Evolutionary conservation across 495 filamentous ascomycete species (phyloP).

Genomic region (Schizothecium vesticola): DNA sequence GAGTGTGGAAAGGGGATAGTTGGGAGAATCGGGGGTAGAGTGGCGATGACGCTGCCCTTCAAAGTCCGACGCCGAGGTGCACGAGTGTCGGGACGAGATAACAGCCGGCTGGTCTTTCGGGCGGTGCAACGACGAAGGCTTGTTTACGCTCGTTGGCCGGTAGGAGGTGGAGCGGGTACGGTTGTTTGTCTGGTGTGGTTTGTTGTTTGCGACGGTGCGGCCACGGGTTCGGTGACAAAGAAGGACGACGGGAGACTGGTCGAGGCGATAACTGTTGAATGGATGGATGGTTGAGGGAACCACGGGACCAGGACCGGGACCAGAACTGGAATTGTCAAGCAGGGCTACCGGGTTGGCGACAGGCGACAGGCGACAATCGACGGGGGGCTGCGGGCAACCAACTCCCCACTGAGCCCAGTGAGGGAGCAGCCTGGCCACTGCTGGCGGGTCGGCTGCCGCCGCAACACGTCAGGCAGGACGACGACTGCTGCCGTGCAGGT

Average conservation of each 20-base stretch:
- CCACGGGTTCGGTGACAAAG: background rate
- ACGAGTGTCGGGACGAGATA: conserved; percentile 1
- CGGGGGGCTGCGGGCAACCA: no score
- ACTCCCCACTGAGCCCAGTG: background rate
- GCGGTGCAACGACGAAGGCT: background rate
- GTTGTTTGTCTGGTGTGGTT: background rate
- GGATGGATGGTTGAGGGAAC: conserved; percentile 14
- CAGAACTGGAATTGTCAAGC: conserved; percentile 18
- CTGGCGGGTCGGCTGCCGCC: conserved; percentile 12
- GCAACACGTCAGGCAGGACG: conserved; percentile 22
- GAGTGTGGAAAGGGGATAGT: conserved; percentile 13
- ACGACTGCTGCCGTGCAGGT: conserved; percentile 7
- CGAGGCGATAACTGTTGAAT: conserved; percentile 8
- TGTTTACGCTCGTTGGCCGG: background rate
- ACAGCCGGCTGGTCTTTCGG: background rate
- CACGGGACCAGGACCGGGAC: conserved; percentile 23
- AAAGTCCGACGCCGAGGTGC: background rate
- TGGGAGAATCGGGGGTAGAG: background rate
- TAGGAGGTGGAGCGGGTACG: background rate
- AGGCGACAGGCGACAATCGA: conserved; percentile 10
- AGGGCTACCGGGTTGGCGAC: conserved; percentile 12
- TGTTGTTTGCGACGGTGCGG: background rate
- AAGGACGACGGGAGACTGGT: background rate
- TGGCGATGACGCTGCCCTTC: conserved; percentile 8
- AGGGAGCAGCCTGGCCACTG: conserved; percentile 12